phyloP scores from a whole-genome alignment of 179 eudicot species.

The Kewa caespitosa region DNA sequence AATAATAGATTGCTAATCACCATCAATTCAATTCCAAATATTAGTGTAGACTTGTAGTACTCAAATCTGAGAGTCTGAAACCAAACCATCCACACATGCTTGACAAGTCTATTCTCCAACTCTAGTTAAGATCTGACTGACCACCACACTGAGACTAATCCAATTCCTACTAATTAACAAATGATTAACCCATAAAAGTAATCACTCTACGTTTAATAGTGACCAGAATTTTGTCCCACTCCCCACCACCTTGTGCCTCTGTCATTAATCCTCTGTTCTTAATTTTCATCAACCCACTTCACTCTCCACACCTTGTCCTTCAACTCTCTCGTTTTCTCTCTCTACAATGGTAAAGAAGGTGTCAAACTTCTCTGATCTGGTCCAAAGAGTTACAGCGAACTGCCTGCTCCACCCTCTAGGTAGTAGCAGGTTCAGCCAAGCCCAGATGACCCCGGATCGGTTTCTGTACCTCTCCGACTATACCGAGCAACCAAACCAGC shows the following conservation, averaged over 20 bases:
- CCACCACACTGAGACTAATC: background rate
- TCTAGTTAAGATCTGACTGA: background rate
- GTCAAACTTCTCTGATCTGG: constrained; percentile 86
- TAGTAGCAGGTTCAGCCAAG: constrained; percentile 28
- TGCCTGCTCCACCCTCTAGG: constrained; percentile 83
- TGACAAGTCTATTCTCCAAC: no score
- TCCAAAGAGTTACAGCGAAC: constrained; percentile 84
- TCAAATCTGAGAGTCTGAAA: no score
- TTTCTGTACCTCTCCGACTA: constrained; percentile 20
- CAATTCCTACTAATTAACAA: background rate
- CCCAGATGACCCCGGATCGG: constrained; percentile 32
- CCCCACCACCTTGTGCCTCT: background rate
- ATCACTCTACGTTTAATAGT: background rate
- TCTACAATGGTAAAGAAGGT: constrained; percentile 44
- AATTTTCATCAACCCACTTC: background rate
- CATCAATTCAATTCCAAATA: no score
- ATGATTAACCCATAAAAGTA: constrained; percentile 5
- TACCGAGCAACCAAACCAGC: constrained; percentile 11
- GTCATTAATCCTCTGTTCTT: background rate
- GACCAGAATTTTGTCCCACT: constrained; percentile 1
- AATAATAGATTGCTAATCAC: no score
- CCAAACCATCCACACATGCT: no score
- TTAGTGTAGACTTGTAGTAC: no score
- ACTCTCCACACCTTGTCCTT: background rate
- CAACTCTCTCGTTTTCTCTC: constrained; percentile 14